Percentiles rank a stretch among this genome's conserved stretches.
Conservation (phyloP, 106 monocot genomes). For the Chionographis japonica region DNA sequence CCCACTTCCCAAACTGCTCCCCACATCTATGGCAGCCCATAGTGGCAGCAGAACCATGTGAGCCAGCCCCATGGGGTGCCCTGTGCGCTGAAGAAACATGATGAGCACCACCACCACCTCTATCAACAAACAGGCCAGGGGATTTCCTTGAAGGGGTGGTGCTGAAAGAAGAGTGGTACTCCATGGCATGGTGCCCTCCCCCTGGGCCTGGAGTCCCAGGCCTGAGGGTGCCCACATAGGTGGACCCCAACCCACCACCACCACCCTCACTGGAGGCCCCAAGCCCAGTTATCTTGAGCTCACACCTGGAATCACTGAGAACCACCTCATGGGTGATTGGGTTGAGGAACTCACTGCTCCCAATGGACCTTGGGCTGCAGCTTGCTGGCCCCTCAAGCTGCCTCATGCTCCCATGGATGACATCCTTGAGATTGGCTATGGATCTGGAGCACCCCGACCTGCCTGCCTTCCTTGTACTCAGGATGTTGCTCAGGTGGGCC, state of each 20-base stretch:
- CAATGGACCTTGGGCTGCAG: slow-evolving; percentile 79
- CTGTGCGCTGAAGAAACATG: slow-evolving; percentile 6
- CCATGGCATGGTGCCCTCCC: slow-evolving; percentile 16
- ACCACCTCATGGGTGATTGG: slow-evolving; percentile 80
- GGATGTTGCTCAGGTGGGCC: slow-evolving; percentile 25
- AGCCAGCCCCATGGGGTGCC: slow-evolving; percentile 11
- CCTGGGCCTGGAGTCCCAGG: slow-evolving; percentile 85
- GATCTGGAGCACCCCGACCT: slow-evolving; percentile 83
- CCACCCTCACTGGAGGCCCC: slow-evolving; percentile 16
- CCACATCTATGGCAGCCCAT: slow-evolving; percentile 75
- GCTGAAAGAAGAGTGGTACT: slow-evolving; percentile 31
- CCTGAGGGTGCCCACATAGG: slow-evolving; percentile 54
- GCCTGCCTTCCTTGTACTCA: slow-evolving; percentile 32
- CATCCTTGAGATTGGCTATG: slow-evolving; percentile 78
- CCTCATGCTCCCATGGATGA: slow-evolving; percentile 82
- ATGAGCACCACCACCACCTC: slow-evolving; percentile 7
- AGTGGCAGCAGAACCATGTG: slow-evolving; percentile 1
- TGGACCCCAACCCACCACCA: slow-evolving; percentile 7
- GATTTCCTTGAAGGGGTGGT: slow-evolving; percentile 48
- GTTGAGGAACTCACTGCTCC: slow-evolving; percentile 81
- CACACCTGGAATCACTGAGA: slow-evolving; percentile 61
- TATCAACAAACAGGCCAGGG: slow-evolving; percentile 11
- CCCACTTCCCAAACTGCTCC: slow-evolving; percentile 72
- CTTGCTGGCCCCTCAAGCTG: slow-evolving; percentile 60
- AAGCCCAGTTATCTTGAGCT: slow-evolving; percentile 60